Evolutionary conservation across 148 eudicot genomes (phyloP).

Genomic region (Camellia lanceoleosa): DNA sequence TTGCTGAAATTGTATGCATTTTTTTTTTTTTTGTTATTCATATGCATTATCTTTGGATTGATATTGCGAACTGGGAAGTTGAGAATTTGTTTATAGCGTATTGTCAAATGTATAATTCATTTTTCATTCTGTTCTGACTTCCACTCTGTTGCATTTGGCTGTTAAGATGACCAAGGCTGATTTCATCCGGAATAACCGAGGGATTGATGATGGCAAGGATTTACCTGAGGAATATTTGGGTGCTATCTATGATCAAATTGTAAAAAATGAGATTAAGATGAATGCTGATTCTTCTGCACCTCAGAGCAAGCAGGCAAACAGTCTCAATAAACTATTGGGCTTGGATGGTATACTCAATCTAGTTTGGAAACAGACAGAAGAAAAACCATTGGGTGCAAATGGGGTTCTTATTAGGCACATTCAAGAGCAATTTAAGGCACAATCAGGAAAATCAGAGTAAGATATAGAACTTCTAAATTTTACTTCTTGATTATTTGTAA

Average conservation of each 20-base stretch:
- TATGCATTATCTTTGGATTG: background rate
- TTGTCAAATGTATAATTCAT: background rate
- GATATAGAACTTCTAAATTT: slow-evolving; percentile 17
- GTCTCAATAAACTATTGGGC: slow-evolving; percentile 82
- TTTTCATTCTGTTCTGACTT: slow-evolving; percentile 22
- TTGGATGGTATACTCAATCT: slow-evolving; percentile 94
- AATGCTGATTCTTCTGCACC: slow-evolving; percentile 83
- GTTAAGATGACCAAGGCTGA: slow-evolving; percentile 90
- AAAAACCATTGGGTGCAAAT: slow-evolving; percentile 88
- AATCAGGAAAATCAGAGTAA: slow-evolving; percentile 95
- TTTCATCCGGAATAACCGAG: slow-evolving; percentile 94
- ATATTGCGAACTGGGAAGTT: background rate
- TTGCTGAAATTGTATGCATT: background rate
- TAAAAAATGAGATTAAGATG: slow-evolving; percentile 95
- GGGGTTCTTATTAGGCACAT: slow-evolving; percentile 87
- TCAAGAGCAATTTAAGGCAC: slow-evolving; percentile 93
- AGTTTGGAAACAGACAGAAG: slow-evolving; percentile 94
- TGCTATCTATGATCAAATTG: slow-evolving; percentile 83
- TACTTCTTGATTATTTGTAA: background rate
- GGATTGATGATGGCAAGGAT: slow-evolving; percentile 96
- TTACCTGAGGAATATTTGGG: slow-evolving; percentile 90
- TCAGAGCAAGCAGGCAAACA: slow-evolving; percentile 80
- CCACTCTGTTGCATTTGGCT: slow-evolving; percentile 12
- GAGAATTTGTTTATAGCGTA: background rate
- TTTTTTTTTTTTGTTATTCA: slow-evolving; percentile 1